Evolutionary conservation across 108 stramenopile species (phyloP).

Genomic region (Cylindrotheca closterium): DNA sequence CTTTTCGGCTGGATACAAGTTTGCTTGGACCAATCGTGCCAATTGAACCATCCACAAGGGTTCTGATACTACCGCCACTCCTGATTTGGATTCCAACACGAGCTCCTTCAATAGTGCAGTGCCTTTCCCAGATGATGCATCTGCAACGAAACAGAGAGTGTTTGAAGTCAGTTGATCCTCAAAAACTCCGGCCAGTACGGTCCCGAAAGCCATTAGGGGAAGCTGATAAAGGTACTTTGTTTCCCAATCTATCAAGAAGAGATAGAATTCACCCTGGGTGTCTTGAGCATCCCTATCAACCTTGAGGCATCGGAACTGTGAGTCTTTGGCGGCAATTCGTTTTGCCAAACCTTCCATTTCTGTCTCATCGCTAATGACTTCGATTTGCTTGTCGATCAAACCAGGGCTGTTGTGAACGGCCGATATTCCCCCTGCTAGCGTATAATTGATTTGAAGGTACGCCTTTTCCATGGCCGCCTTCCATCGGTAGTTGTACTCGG

Average conservation of each 20-base stretch:
- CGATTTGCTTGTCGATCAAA: slow-evolving; percentile 21
- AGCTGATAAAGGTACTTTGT: slow-evolving; percentile 30
- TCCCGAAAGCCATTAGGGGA: slow-evolving; percentile 62
- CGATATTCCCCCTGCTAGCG: slow-evolving; percentile 19
- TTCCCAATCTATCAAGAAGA: slow-evolving; percentile 14
- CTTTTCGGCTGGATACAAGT: slow-evolving; percentile 28
- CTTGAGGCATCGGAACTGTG: slow-evolving; percentile 18
- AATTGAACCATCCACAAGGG: slow-evolving; percentile 77
- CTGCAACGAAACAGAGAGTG: slow-evolving; percentile 76
- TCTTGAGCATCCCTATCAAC: slow-evolving; percentile 27
- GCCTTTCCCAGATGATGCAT: slow-evolving; percentile 55
- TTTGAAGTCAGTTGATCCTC: slow-evolving; percentile 51
- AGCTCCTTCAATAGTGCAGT: slow-evolving; percentile 30
- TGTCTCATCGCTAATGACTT: slow-evolving; percentile 6
- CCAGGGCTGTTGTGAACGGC: slow-evolving; percentile 18
- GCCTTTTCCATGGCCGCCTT: slow-evolving; percentile 35
- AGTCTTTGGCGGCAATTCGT: slow-evolving; percentile 18
- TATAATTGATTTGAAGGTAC: slow-evolving; percentile 30
- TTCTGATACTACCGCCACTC: slow-evolving; percentile 31
- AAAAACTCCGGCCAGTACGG: slow-evolving; percentile 49
- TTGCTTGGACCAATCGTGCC: slow-evolving; percentile 42
- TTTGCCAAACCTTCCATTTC: slow-evolving; percentile 8
- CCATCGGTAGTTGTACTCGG: slow-evolving; percentile 41
- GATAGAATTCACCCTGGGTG: slow-evolving; percentile 23
- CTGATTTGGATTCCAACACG: slow-evolving; percentile 26